Conservation (phyloP, 2,329 filamentous ascomycete genomes). For the Diaporthe sp. region DNA sequence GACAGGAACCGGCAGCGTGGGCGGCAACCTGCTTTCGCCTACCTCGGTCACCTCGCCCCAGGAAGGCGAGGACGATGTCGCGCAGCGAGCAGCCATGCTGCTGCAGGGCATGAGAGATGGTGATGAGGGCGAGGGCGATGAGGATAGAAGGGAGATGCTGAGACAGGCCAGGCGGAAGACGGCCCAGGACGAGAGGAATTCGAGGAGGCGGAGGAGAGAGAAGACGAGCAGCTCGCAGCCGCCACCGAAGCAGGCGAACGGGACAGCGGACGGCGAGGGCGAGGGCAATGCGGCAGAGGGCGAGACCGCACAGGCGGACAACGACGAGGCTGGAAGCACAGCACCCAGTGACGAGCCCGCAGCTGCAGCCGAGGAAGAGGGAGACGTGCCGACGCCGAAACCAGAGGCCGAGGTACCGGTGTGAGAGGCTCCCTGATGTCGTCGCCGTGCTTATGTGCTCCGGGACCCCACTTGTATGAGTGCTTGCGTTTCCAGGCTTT, state of each 20-base stretch:
- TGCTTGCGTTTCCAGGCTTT: constrained; percentile 26
- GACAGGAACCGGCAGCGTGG: constrained; percentile 66
- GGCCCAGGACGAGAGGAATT: constrained; percentile 82
- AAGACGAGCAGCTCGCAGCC: constrained; percentile 59
- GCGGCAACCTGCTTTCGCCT: constrained; percentile 40
- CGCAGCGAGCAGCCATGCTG: constrained; percentile 85
- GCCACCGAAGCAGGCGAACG: constrained; percentile 51
- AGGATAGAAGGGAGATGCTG: constrained; percentile 71
- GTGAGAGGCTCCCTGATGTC: constrained; percentile 6
- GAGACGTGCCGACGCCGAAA: constrained; percentile 35
- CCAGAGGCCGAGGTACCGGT: constrained; percentile 26
- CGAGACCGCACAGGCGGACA: constrained; percentile 17
- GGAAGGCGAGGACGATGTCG: constrained; percentile 78
- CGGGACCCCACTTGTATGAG: constrained; percentile 22
- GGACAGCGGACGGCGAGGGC: constrained; percentile 66
- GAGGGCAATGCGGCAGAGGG: constrained; percentile 29
- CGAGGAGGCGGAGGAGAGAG: constrained; percentile 75
- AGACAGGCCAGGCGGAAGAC: constrained; percentile 75
- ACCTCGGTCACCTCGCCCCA: constrained; percentile 55
- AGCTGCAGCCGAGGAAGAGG: constrained; percentile 25
- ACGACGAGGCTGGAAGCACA: constrained; percentile 22
- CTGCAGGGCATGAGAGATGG: constrained; percentile 84
- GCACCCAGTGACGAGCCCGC: constrained; percentile 10
- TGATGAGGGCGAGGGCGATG: constrained; percentile 66
- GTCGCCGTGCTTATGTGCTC: neutral